Percentiles rank a stretch among this genome's conserved stretches.
phyloP scores from a whole-genome alignment of 1,284 basidiomycete genomes.

The Chondrostereum purpureum region DNA sequence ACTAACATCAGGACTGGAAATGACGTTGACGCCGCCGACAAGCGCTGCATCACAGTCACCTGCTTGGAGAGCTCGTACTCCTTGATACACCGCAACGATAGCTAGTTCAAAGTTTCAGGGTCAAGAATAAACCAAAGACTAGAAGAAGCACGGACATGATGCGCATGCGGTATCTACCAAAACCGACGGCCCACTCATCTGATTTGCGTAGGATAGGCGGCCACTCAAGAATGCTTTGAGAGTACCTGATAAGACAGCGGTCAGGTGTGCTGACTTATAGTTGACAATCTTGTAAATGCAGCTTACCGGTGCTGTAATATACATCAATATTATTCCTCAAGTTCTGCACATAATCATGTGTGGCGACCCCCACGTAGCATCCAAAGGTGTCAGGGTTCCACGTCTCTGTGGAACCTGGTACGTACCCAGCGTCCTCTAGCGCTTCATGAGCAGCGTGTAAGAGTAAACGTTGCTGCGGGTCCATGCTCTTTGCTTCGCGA shows the following conservation, averaged over 20 bases:
- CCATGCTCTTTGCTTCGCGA: constrained; percentile 66
- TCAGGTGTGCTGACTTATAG: neutral
- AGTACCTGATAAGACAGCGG: constrained; percentile 39
- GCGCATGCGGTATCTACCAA: constrained; percentile 72
- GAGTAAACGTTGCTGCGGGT: constrained; percentile 66
- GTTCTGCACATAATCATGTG: constrained; percentile 64
- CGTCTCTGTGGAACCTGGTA: constrained; percentile 46
- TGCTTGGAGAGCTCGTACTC: constrained; percentile 53
- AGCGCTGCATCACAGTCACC: constrained; percentile 62
- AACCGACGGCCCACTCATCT: constrained; percentile 61
- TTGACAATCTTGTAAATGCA: too few relatives aligned
- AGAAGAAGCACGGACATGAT: constrained; percentile 32
- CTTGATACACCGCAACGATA: constrained; percentile 59
- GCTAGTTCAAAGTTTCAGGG: constrained; percentile 17
- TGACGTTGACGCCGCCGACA: constrained; percentile 68
- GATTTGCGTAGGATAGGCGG: constrained; percentile 61
- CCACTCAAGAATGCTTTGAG: constrained; percentile 64
- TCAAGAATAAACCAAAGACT: neutral
- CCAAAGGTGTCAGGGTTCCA: constrained; percentile 51
- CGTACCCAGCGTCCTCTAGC: constrained; percentile 63
- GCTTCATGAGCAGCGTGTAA: constrained; percentile 62
- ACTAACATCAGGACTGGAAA: constrained; percentile 65
- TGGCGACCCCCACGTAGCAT: constrained; percentile 61
- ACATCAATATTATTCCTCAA: constrained; percentile 56
- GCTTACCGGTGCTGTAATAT: constrained; percentile 64